Conservation (phyloP, 306 rosid species). For the Quercus aquifolioides region DNA sequence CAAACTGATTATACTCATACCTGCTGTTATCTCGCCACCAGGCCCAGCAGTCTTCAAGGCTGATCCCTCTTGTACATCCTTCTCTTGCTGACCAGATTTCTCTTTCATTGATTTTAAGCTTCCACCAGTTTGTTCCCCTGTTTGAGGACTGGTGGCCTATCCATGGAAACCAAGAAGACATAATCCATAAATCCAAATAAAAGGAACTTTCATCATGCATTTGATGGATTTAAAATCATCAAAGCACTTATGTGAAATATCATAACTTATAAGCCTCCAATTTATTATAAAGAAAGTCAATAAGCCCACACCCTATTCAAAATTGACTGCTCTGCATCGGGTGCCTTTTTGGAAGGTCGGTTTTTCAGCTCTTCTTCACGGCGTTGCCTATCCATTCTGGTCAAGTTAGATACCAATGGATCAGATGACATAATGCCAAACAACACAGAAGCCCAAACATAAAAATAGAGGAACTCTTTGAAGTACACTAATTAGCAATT, state of each 20-base stretch:
- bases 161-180: constrained; percentile 8
- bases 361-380: constrained; percentile 57
- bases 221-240: constrained; percentile 1
- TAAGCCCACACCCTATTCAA: constrained; percentile 43
- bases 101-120: constrained; percentile 57
- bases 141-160: constrained; percentile 61
- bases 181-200: not conserved
- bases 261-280: constrained; percentile 4
- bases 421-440: constrained; percentile 6
- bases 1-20: constrained; percentile 29
- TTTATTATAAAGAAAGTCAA: constrained; percentile 12
- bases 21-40: constrained; percentile 61
- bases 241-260: constrained; percentile 2
- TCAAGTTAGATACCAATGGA: constrained; percentile 9
- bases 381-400: constrained; percentile 66
- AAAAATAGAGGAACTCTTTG: not conserved
- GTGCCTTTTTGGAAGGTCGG: constrained; percentile 44
- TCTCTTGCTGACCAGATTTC: constrained; percentile 49
- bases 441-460: not conserved
- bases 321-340: constrained; percentile 46
- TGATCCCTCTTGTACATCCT: constrained; percentile 44
- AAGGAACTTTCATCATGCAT: constrained; percentile 1
- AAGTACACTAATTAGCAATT: not conserved
- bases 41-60: constrained; percentile 58
- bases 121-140: constrained; percentile 56